Evolutionary conservation across 139 green algal species (phyloP).

Genomic region (Ulvella scutata): DNA sequence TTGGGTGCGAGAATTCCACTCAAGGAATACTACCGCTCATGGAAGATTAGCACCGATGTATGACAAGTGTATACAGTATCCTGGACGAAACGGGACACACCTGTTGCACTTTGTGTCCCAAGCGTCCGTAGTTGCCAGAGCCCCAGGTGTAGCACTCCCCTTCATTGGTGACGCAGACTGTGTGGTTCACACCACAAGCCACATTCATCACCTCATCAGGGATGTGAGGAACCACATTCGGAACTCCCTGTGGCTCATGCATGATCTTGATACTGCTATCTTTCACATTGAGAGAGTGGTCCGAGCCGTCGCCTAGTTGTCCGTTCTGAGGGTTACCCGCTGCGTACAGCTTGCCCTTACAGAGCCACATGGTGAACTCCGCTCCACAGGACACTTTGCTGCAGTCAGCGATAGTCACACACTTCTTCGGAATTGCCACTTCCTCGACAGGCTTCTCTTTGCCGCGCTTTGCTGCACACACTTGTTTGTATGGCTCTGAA

Average conservation of each 20-base stretch:
- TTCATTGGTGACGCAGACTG: slow-evolving; percentile 7
- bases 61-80: too few species aligned
- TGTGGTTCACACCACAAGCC: slow-evolving; percentile 41
- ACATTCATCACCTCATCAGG: slow-evolving; percentile 13
- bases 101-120: slow-evolving; percentile 76
- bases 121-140: slow-evolving; percentile 63
- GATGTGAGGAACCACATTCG: slow-evolving; percentile 28
- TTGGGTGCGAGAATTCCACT: too few species aligned
- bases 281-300: slow-evolving; percentile 78
- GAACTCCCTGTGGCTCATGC: slow-evolving; percentile 68
- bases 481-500: background rate
- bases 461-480: background rate
- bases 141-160: slow-evolving; percentile 67
- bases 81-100: background rate
- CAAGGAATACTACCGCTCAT: too few species aligned
- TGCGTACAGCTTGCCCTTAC: slow-evolving; percentile 21
- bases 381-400: slow-evolving; percentile 50
- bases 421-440: background rate
- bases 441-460: background rate
- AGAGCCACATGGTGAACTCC: slow-evolving; percentile 83
- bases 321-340: slow-evolving; percentile 76
- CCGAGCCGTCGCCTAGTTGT: slow-evolving; percentile 78
- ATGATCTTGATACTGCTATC: slow-evolving; percentile 81
- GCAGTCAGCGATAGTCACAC: slow-evolving; percentile 21
- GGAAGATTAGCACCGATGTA: too few species aligned